Percentiles rank a stretch among this genome's conserved stretches.
Conservation (phyloP, 1,284 basidiomycete species). For the Xerocomus amazonicus region DNA sequence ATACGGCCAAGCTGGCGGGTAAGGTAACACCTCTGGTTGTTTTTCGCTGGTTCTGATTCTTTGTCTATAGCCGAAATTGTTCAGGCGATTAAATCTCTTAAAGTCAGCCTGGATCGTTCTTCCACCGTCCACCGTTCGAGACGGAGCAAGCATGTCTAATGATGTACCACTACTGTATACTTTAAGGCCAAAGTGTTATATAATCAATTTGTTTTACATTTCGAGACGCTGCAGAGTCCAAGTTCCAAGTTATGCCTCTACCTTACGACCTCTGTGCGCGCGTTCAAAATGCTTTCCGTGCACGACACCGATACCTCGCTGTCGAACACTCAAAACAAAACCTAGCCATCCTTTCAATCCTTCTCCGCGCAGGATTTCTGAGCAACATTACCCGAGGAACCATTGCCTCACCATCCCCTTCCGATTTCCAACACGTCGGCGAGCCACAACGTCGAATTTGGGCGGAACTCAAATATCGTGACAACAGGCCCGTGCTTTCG, state of each 20-base stretch:
- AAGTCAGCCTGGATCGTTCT: constrained; percentile 53
- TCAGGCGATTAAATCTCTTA: constrained; percentile 59
- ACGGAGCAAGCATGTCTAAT: constrained; percentile 50
- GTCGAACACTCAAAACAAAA: constrained; percentile 81
- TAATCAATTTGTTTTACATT: background rate
- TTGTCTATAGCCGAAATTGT: constrained; percentile 61
- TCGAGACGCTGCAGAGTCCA: background rate
- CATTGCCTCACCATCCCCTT: constrained; percentile 58
- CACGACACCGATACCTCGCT: constrained; percentile 69
- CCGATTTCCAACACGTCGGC: constrained; percentile 50
- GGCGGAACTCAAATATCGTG: constrained; percentile 87
- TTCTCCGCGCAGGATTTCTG: constrained; percentile 84
- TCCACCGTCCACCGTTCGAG: constrained; percentile 55
- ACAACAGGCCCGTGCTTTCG: constrained; percentile 77
- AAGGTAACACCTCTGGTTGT: constrained; percentile 23
- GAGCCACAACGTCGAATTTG: constrained; percentile 74
- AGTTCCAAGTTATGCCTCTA: constrained; percentile 42
- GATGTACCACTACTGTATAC: background rate
- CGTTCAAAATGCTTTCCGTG: constrained; percentile 85
- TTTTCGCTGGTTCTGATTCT: background rate
- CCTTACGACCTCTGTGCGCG: constrained; percentile 82
- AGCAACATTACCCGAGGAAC: constrained; percentile 80
- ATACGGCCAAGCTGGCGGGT: constrained; percentile 79
- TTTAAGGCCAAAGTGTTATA: background rate
- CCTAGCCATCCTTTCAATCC: constrained; percentile 77